Conservation (phyloP, 345 rosid species). For the Hevea brasiliensis region DNA sequence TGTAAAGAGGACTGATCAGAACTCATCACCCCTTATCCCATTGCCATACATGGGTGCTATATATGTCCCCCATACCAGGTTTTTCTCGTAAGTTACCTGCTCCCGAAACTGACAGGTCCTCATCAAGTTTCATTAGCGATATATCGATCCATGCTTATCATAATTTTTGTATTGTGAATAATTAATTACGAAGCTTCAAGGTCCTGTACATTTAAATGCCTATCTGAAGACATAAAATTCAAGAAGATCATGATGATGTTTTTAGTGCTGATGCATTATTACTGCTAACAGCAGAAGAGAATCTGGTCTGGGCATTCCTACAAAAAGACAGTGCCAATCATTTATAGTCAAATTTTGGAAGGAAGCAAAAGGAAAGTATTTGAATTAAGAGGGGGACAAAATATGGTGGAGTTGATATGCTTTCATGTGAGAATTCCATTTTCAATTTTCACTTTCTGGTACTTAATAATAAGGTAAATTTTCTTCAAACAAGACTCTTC, state of each 20-base stretch:
- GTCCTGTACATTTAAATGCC: not conserved
- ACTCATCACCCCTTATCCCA: not conserved
- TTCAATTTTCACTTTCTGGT: not conserved
- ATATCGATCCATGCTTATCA: not conserved
- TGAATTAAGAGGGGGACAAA: constrained; percentile 28
- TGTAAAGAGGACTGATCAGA: not conserved
- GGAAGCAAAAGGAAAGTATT: constrained; percentile 5
- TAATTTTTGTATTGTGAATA: not conserved
- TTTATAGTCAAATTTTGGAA: constrained; percentile 14
- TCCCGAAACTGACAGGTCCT: constrained; percentile 14
- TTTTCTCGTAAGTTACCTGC: constrained; percentile 3
- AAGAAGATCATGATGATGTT: not conserved
- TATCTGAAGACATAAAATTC: not conserved
- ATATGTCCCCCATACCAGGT: constrained; percentile 19
- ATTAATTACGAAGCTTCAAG: too few species aligned
- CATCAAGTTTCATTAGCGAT: not conserved
- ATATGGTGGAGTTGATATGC: constrained; percentile 30
- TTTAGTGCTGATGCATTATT: not conserved
- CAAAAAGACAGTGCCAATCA: constrained; percentile 22
- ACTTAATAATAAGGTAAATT: not conserved
- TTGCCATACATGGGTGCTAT: not conserved
- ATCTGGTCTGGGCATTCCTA: not conserved
- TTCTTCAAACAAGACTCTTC: not conserved
- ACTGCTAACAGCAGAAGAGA: not conserved
- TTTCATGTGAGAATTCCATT: constrained; percentile 20